Conservation (phyloP, 257 asterid genomes). For the Coffea canephora region DNA sequence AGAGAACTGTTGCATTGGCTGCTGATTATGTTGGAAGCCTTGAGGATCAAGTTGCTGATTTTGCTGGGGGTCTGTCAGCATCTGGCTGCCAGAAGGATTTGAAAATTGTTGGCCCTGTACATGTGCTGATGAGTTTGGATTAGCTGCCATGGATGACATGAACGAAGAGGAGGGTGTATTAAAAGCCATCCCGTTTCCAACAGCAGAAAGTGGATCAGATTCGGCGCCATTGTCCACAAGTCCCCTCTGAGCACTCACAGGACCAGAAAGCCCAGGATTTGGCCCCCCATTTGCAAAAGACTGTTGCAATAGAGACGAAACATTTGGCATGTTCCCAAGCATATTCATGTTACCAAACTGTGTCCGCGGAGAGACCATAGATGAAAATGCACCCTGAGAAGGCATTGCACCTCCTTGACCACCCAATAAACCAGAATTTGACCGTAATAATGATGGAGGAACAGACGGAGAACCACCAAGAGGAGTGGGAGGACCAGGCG, state of each 20-base stretch:
- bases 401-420: slow-evolving; percentile 79
- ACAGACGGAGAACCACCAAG: slow-evolving; percentile 63
- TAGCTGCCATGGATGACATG: slow-evolving; percentile 39
- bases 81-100: slow-evolving; percentile 49
- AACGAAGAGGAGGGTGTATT: slow-evolving; percentile 52
- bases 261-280: slow-evolving; percentile 60
- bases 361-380: slow-evolving; percentile 67
- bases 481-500: slow-evolving; percentile 73
- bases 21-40: slow-evolving; percentile 64
- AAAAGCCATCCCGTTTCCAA: slow-evolving; percentile 63
- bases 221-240: slow-evolving; percentile 61
- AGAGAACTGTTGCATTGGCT: slow-evolving; percentile 58
- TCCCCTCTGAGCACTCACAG: slow-evolving; percentile 58
- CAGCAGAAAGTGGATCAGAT: slow-evolving; percentile 57
- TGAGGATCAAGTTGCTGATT: slow-evolving; percentile 59
- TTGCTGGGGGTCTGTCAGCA: slow-evolving; percentile 62
- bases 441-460: slow-evolving; percentile 64
- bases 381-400: slow-evolving; percentile 56
- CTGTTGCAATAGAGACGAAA: slow-evolving; percentile 63
- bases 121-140: slow-evolving; percentile 53
- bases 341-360: slow-evolving; percentile 64
- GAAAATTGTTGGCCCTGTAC: slow-evolving; percentile 72
- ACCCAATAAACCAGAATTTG: slow-evolving; percentile 69
- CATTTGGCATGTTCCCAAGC: slow-evolving; percentile 68
- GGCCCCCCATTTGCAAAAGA: slow-evolving; percentile 72